phyloP scores from a whole-genome alignment of 1,284 basidiomycete genomes.

The Apiotrichum mycotoxinovorans region DNA sequence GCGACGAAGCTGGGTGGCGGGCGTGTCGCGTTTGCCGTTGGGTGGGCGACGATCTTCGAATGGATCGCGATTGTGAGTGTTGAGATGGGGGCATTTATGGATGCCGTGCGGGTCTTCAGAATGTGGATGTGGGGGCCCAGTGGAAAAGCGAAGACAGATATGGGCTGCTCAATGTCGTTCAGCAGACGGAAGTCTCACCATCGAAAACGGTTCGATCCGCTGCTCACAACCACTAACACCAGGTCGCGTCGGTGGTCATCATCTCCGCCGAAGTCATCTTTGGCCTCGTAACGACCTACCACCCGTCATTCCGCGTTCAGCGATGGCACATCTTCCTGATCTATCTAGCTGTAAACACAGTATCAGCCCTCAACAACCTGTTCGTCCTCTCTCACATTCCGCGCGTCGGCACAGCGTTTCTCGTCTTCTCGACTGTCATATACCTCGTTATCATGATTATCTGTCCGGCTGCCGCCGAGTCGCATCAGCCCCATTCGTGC shows the following conservation, averaged over 20 bases:
- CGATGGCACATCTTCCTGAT: slow-evolving; percentile 25
- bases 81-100: no score
- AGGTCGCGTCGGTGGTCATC: slow-evolving; percentile 22
- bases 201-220: no score
- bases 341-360: slow-evolving; percentile 12
- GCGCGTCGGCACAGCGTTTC: slow-evolving; percentile 16
- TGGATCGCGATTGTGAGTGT: slow-evolving; percentile 22
- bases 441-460: slow-evolving; percentile 22
- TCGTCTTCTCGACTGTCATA: slow-evolving; percentile 8
- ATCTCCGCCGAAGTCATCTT: slow-evolving; percentile 18
- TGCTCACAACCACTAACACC: no score
- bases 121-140: no score
- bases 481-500: slow-evolving; percentile 13
- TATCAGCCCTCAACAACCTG: slow-evolving; percentile 17
- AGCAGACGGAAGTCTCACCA: no score
- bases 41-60: slow-evolving; percentile 17
- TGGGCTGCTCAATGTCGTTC: no score
- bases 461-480: slow-evolving; percentile 4
- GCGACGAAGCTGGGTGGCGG: neutral
- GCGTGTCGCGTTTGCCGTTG: slow-evolving; percentile 18
- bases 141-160: no score
- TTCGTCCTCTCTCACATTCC: slow-evolving; percentile 11
- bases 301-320: slow-evolving; percentile 16
- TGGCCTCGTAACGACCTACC: slow-evolving; percentile 14
- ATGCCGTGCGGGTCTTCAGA: no score